These are phyloP conservation scores for Ogataea kodamae DNA, from an alignment of 805 yeast species.

Conservation along the genomic window DNA sequence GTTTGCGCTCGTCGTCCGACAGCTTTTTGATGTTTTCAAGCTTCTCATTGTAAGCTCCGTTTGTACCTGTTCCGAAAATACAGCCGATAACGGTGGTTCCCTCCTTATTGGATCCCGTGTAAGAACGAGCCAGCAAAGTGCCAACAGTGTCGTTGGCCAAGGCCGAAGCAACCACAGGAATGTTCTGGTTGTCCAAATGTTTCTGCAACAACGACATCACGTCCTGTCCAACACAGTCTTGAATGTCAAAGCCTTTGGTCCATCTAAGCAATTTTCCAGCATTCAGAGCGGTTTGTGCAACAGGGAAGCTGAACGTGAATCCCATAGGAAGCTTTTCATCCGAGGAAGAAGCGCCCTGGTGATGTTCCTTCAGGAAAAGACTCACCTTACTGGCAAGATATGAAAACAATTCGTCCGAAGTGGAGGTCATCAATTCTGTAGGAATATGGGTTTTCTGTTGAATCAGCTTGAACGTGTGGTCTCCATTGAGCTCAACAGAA, in stretches of 20 bases:
- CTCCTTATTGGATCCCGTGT: conserved; percentile 59
- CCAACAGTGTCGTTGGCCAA: conserved; percentile 96
- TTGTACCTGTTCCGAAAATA: conserved; percentile 96
- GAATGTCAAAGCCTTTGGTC: conserved; percentile 92
- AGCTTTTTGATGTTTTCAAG: conserved; percentile 72
- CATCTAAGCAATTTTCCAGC: conserved; percentile 84
- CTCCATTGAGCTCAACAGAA: conserved; percentile 73
- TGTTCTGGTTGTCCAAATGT: conserved; percentile 55
- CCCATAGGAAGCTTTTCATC: conserved; percentile 68
- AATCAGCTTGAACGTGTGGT: conserved; percentile 70
- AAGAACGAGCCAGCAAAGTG: conserved; percentile 83
- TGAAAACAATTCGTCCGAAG: conserved; percentile 64
- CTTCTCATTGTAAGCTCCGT: conserved; percentile 88
- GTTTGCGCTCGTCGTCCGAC: conserved; percentile 41
- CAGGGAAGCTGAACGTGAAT: conserved; percentile 93
- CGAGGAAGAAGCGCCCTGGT: conserved; percentile 35
- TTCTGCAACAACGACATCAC: conserved; percentile 70
- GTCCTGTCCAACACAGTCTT: conserved; percentile 82
- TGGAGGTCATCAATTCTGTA: conserved; percentile 63
- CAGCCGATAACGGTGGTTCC: conserved; percentile 83
- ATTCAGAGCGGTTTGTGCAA: conserved; percentile 75
- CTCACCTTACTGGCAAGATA: conserved; percentile 71
- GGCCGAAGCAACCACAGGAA: conserved; percentile 75
- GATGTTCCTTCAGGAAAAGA: conserved; percentile 64
- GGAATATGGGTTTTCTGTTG: conserved; percentile 83